Percentiles rank a stretch among this genome's conserved stretches.
Conservation (phyloP, 164 flowering plant genomes). For the Annona squamosa region DNA sequence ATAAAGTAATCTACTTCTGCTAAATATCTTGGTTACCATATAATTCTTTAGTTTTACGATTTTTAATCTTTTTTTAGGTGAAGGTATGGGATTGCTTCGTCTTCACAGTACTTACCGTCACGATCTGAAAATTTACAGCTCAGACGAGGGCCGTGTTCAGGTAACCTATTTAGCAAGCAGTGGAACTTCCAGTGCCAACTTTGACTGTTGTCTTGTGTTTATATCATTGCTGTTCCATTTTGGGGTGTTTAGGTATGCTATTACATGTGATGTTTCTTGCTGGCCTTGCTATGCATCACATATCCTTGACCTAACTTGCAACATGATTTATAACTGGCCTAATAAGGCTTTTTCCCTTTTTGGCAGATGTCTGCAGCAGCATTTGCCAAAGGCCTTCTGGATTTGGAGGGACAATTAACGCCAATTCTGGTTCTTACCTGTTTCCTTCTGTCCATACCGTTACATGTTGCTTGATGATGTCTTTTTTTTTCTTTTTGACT, state of each 20-base stretch:
- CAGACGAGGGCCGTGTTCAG: conserved; percentile 99
- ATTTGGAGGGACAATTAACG: conserved; percentile 95
- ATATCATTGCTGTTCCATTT: background rate
- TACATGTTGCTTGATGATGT: background rate
- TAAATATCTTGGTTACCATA: no score
- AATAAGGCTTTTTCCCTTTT: background rate
- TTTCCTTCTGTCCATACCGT: background rate
- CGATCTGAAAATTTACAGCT: conserved; percentile 97
- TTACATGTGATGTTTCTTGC: background rate
- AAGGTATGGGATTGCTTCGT: conserved; percentile 97
- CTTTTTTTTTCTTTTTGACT: conserved; percentile 4
- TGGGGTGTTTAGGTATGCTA: background rate
- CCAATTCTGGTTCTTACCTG: conserved; percentile 69
- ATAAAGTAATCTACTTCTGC: no score
- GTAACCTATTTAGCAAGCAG: conserved; percentile 22
- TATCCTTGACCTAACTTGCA: no score
- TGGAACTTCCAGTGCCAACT: background rate
- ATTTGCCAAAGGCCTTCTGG: conserved; percentile 98
- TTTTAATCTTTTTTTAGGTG: conserved; percentile 45
- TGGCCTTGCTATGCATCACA: background rate
- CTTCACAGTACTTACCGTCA: conserved; percentile 98
- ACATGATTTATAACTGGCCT: no score
- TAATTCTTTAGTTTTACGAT: no score
- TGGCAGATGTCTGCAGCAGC: conserved; percentile 99
- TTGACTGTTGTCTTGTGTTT: background rate